Evolutionary conservation across 371 early-diverging fungal species (phyloP).

Genomic region (Rhizomucor pusillus): DNA sequence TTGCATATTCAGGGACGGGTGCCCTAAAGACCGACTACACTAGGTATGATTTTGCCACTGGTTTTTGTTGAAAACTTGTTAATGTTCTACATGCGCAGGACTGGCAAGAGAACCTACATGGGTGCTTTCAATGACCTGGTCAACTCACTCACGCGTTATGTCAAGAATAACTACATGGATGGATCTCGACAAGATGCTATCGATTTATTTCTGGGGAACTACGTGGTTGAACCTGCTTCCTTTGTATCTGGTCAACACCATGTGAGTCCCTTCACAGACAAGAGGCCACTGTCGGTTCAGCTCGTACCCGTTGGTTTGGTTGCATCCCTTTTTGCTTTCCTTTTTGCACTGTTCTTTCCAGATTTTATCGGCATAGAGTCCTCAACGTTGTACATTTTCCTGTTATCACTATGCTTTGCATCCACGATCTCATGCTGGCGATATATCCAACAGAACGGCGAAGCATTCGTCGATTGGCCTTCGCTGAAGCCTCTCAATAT

Average conservation of each 20-base stretch:
- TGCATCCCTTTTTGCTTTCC: conserved; percentile 22
- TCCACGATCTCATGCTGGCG: conserved; percentile 23
- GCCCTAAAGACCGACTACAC: conserved; percentile 98
- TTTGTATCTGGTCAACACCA: conserved; percentile 9
- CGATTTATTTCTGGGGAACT: conserved; percentile 78
- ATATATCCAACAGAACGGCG: conserved; percentile 37
- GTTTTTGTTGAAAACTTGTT: neutral
- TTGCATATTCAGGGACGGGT: conserved; percentile 97
- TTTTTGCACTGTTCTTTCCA: conserved; percentile 24
- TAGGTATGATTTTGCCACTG: conserved; percentile 36
- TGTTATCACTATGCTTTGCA: conserved; percentile 35
- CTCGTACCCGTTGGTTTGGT: conserved; percentile 26
- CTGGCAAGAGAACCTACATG: conserved; percentile 79
- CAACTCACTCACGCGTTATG: conserved; percentile 82
- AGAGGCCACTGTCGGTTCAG: conserved; percentile 12
- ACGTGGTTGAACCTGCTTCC: conserved; percentile 40
- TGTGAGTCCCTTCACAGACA: conserved; percentile 25
- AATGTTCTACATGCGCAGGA: conserved; percentile 28
- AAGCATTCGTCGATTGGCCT: conserved; percentile 47
- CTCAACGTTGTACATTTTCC: conserved; percentile 21
- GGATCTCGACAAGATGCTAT: conserved; percentile 87
- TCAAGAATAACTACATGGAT: conserved; percentile 91
- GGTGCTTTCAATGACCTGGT: conserved; percentile 81
- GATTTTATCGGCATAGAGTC: conserved; percentile 18
- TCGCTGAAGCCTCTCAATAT: conserved; percentile 17